Conservation (phyloP, 78 protist genomes). For the Monocercomonoides exilis region DNA sequence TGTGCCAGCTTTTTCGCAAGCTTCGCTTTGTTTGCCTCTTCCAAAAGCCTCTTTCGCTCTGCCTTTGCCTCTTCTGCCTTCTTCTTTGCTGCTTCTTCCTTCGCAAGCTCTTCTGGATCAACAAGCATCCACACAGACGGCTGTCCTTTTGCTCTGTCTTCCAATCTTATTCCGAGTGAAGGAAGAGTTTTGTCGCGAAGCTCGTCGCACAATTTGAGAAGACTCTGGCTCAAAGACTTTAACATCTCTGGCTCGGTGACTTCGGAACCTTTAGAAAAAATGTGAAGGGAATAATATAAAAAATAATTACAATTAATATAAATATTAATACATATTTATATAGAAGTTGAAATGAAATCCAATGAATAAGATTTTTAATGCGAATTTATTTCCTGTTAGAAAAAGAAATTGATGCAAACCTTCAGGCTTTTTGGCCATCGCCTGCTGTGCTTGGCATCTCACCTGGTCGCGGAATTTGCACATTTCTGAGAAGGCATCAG, state of each 20-base stretch:
- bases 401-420: too few species aligned
- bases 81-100: conserved; percentile 12
- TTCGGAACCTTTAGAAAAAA: background rate
- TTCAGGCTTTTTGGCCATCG: background rate
- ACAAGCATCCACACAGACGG: conserved; percentile 39
- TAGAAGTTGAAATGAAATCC: background rate
- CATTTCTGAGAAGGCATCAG: background rate
- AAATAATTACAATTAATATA: background rate
- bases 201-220: conserved; percentile 47
- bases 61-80: background rate
- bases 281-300: background rate
- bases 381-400: too few species aligned
- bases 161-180: conserved; percentile 57
- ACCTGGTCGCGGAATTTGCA: conserved; percentile 46
- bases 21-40: background rate
- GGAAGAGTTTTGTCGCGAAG: conserved; percentile 61
- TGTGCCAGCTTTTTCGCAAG: background rate
- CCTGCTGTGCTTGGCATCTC: conserved; percentile 13
- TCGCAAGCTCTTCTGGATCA: conserved; percentile 24
- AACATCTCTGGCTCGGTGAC: too few species aligned
- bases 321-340: background rate
- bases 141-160: conserved; percentile 34
- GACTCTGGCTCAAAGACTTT: background rate
- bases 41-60: background rate
- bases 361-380: background rate